These are phyloP conservation scores for Xylariaceae sp. DNA, from an alignment of 2,329 filamentous ascomycete genomes.

Conservation along the genomic window DNA sequence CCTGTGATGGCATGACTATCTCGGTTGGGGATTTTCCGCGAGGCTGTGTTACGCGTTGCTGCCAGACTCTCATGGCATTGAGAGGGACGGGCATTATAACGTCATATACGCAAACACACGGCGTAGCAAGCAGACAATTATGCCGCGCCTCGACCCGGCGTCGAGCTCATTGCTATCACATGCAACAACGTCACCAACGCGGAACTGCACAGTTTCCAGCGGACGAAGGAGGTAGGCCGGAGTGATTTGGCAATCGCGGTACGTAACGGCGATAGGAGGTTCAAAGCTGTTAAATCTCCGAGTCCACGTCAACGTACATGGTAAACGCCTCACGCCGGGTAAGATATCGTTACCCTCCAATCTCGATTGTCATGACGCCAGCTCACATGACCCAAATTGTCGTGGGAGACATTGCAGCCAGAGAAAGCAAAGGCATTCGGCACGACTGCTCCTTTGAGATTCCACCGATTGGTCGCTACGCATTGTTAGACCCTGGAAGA, in stretches of 20 bases:
- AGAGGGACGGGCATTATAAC: neutral
- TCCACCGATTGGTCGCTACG: conserved; percentile 6
- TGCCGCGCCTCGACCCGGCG: neutral
- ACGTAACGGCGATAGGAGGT: neutral
- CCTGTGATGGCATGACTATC: neutral
- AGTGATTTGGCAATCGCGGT: neutral
- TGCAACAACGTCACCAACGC: neutral
- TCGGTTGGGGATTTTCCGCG: neutral
- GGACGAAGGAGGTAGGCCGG: neutral
- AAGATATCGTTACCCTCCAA: neutral
- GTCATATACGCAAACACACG: neutral
- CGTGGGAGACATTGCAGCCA: conserved; percentile 19
- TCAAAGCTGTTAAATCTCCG: neutral
- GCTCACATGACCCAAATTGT: conserved; percentile 23
- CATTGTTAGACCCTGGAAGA: neutral
- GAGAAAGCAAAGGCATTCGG: conserved; percentile 10
- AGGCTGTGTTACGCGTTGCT: neutral
- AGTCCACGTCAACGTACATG: neutral
- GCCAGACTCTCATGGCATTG: neutral
- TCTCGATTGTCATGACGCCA: conserved; percentile 2
- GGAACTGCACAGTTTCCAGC: neutral
- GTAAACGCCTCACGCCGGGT: neutral
- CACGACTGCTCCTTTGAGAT: conserved; percentile 14
- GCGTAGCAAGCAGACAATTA: neutral
- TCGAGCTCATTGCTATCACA: neutral